Percentiles rank a stretch among this genome's conserved stretches.
phyloP scores from a whole-genome alignment of 192 early-diverging fungal species.

The Backusella luteola region DNA sequence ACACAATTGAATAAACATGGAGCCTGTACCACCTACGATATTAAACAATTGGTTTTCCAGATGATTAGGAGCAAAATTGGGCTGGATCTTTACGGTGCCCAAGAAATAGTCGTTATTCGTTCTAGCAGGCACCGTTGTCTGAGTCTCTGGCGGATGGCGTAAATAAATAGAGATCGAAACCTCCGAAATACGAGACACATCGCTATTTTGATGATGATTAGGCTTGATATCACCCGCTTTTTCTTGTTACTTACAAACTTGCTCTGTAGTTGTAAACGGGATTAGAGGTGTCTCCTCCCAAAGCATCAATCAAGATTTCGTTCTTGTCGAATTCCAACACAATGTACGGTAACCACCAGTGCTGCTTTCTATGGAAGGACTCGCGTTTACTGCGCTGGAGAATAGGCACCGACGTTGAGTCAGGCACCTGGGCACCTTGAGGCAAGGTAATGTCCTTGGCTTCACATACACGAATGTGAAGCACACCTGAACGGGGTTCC shows the following conservation, averaged over 20 bases:
- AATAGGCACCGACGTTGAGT: constrained; percentile 42
- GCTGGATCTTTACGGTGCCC: constrained; percentile 52
- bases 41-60: constrained; percentile 31
- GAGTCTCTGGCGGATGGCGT: constrained; percentile 44
- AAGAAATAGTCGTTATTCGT: constrained; percentile 54
- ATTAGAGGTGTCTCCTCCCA: constrained; percentile 72
- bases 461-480: constrained; percentile 82
- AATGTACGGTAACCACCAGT: constrained; percentile 76
- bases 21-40: constrained; percentile 60
- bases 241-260: constrained; percentile 57
- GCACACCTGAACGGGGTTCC: constrained; percentile 44
- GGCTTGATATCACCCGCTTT: too few species aligned
- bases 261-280: constrained; percentile 80
- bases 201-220: constrained; percentile 33
- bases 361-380: constrained; percentile 49
- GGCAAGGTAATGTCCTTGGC: constrained; percentile 73
- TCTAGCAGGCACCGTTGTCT: constrained; percentile 35
- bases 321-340: constrained; percentile 98
- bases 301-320: constrained; percentile 81
- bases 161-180: constrained; percentile 61
- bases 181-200: constrained; percentile 60
- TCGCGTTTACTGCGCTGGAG: constrained; percentile 55
- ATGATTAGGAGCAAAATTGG: constrained; percentile 46
- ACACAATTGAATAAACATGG: constrained; percentile 68
- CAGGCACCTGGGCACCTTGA: constrained; percentile 55